phyloP scores from a whole-genome alignment of 2,329 filamentous ascomycete species.

The Daldinia sp. region DNA sequence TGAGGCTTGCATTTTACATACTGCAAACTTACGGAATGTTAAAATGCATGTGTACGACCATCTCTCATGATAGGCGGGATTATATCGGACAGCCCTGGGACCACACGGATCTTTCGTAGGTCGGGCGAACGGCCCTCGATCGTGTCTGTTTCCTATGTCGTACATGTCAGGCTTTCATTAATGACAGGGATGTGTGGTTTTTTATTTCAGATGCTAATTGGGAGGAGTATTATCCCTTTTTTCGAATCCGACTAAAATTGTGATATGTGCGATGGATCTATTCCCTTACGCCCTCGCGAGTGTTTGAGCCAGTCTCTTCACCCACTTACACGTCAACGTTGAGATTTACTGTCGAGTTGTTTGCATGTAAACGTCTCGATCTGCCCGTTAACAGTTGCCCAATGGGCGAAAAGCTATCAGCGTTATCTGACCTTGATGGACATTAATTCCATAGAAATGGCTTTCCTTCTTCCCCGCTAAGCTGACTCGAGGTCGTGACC shows the following conservation, averaged over 20 bases:
- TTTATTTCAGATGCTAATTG: constrained; percentile 17
- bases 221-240: constrained; percentile 2
- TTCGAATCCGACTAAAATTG: neutral
- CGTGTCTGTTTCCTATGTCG: constrained; percentile 29
- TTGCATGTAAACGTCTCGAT: neutral
- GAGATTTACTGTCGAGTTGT: neutral
- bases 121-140: constrained; percentile 33
- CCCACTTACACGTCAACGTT: neutral
- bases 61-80: constrained; percentile 22
- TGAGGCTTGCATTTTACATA: constrained; percentile 22
- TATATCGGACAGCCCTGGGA: constrained; percentile 32
- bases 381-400: neutral
- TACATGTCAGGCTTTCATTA: constrained; percentile 18
- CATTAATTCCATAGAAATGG: constrained; percentile 2
- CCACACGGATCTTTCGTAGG: constrained; percentile 18
- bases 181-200: constrained; percentile 18
- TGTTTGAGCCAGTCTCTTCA: neutral
- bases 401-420: neutral
- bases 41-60: constrained; percentile 1
- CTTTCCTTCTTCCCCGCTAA: constrained; percentile 9
- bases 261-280: neutral
- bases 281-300: neutral
- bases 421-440: constrained; percentile 18
- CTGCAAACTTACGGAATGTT: constrained; percentile 11
- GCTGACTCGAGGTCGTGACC: constrained; percentile 36